Base-by-base conservation (phyloP, 352 stramenopile species). In the Pythium apleroticum region DNA sequence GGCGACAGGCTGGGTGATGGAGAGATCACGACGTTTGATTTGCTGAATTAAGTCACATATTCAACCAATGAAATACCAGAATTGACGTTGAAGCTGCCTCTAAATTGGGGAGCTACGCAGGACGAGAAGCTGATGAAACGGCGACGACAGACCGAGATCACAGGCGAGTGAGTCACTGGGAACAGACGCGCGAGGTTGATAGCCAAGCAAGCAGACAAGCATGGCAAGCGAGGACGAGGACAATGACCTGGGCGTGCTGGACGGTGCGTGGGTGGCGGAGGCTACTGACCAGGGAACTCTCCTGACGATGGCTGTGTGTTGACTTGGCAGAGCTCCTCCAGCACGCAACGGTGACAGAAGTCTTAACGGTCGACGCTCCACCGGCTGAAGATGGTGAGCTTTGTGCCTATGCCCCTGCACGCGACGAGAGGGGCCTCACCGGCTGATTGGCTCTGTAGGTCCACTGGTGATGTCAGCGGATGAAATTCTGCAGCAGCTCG, bases 211-310 rank as follows among this genome's bases (percentile, higher is more conserved):
- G 0, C 25, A 52, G 17, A 49, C 4, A 20, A 53, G 27, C 11
- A 59, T 61, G 52, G 50, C 59, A 25, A 54, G 46, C 50, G 39
- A 46, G 19, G 62, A 27, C 20, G 50, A 49, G 35, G 65, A 68
- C 7, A 63, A 68, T 28, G 57, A 53, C 8, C n/a, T 80, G 27
- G 72, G 72, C 33, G 68, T 79, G 31, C 59, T 81, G 28, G 68
- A 77, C 52, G 76, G 60, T 67, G 41, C 15, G 60, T 60, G 25
- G 22, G 35, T 24, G 22, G 12, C 37, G 28, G 5, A n/a, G 31
- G 22, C n/a, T n/a, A 35, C 10, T n/a, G 48, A 14, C 11, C 4
- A 19, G 20, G 20, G 48, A 55, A 8, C 48, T 33, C 20, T n/a
- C n/a, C n/a, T n/a, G n/a, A 31, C 17, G 39, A 11, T 15, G 31